These are phyloP conservation scores for Penicillium robsamsonii DNA, from an alignment of 495 filamentous ascomycete species.

Conservation along the genomic window DNA sequence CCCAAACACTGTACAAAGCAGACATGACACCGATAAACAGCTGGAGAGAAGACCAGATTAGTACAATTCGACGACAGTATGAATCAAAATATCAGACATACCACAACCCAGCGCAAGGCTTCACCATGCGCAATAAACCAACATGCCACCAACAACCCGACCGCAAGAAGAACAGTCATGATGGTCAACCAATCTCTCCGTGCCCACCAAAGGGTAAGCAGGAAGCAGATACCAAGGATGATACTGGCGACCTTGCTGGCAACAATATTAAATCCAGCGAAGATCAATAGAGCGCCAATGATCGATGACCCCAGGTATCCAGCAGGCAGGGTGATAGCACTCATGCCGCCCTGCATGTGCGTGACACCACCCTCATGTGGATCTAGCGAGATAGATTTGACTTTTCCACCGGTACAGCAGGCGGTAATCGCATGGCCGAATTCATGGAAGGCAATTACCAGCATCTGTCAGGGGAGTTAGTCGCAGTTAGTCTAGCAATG, in stretches of 20 bases:
- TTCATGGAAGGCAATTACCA: conserved; percentile 83
- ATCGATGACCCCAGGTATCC: conserved; percentile 74
- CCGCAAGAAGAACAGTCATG: conserved; percentile 62
- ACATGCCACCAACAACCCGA: conserved; percentile 68
- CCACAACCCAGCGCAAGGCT: conserved; percentile 68
- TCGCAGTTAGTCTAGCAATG: not conserved
- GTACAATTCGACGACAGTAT: not conserved
- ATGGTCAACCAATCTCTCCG: conserved; percentile 75
- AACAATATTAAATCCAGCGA: conserved; percentile 77
- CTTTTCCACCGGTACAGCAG: conserved; percentile 66
- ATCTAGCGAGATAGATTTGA: conserved; percentile 70
- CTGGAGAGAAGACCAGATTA: conserved; percentile 13
- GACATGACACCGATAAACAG: conserved; percentile 83
- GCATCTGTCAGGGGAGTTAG: conserved; percentile 55
- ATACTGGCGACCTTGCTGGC: conserved; percentile 76
- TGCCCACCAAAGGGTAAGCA: conserved; percentile 79
- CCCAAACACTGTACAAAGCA: conserved; percentile 75
- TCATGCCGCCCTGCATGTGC: conserved; percentile 74
- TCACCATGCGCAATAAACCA: conserved; percentile 80
- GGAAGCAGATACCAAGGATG: conserved; percentile 66
- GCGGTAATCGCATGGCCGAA: conserved; percentile 76
- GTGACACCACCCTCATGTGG: conserved; percentile 72
- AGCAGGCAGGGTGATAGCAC: conserved; percentile 69
- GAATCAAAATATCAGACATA: conserved; percentile 23
- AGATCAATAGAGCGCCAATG: conserved; percentile 74